Percentiles rank a stretch among this genome's conserved stretches.
These are phyloP conservation scores for Ogataea populi-albae DNA, from an alignment of 805 yeast genomes.

Conservation along the genomic window DNA sequence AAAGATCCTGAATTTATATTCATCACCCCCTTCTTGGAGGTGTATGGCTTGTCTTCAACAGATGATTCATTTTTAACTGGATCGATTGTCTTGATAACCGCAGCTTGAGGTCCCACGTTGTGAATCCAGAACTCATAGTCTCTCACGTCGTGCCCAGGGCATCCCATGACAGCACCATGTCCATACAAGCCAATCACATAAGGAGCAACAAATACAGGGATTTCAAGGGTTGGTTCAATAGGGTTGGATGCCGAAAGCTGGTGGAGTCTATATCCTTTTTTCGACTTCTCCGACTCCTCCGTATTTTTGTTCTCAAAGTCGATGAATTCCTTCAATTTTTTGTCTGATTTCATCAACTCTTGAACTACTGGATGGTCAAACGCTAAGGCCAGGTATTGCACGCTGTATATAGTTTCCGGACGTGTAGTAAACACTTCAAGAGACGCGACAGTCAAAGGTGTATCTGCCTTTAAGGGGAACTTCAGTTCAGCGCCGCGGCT, in stretches of 20 bases:
- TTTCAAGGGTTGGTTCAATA: constrained; percentile 36
- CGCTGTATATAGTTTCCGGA: constrained; percentile 82
- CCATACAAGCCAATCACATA: constrained; percentile 85
- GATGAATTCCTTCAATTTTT: constrained; percentile 46
- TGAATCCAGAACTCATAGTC: constrained; percentile 78
- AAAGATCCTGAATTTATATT: constrained; percentile 46
- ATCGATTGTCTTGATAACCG: constrained; percentile 44
- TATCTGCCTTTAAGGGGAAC: constrained; percentile 37
- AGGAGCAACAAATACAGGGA: constrained; percentile 89
- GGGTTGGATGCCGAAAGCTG: constrained; percentile 56
- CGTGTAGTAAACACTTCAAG: constrained; percentile 78
- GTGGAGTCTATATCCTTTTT: constrained; percentile 56
- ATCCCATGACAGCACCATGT: constrained; percentile 96
- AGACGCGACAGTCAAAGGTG: constrained; percentile 16
- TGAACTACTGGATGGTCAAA: constrained; percentile 61
- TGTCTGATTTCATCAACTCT: constrained; percentile 37
- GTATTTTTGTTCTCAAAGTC: constrained; percentile 34
- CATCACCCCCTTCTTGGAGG: constrained; percentile 45
- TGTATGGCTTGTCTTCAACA: constrained; percentile 31
- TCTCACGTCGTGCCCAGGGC: constrained; percentile 89
- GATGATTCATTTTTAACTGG: constrained; percentile 27
- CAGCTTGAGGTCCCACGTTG: constrained; percentile 48
- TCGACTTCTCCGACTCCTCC: constrained; percentile 40
- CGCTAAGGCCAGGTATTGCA: constrained; percentile 79
- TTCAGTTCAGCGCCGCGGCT: constrained; percentile 73